These are phyloP conservation scores for Penicillium sumatraense DNA, from an alignment of 2,329 filamentous ascomycete genomes.

Conservation along the genomic window DNA sequence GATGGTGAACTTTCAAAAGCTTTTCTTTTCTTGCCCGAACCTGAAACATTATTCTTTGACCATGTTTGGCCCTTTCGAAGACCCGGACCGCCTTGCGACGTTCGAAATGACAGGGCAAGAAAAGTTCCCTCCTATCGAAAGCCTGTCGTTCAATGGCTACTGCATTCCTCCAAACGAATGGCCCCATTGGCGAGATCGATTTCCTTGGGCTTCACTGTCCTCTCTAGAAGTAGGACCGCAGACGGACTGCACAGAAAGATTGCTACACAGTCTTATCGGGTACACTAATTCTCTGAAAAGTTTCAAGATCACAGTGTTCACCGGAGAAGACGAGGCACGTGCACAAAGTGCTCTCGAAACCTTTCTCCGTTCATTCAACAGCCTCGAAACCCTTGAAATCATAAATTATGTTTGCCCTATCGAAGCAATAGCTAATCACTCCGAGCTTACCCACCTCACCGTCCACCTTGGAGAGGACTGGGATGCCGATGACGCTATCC, in stretches of 20 bases:
- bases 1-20: not conserved
- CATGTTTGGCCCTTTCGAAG: not conserved
- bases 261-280: not conserved
- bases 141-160: not conserved
- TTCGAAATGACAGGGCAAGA: not conserved
- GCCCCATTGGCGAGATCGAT: constrained; percentile 1
- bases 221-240: not conserved
- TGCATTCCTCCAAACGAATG: not conserved
- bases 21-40: constrained; percentile 4
- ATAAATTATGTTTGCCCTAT: constrained; percentile 1
- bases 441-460: not conserved
- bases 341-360: not conserved
- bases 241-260: not conserved
- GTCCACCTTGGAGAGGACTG: not conserved
- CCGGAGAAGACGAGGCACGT: not conserved
- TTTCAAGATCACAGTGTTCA: not conserved
- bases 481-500: not conserved
- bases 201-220: not conserved
- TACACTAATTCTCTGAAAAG: not conserved
- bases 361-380: not conserved
- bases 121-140: not conserved
- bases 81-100: not conserved
- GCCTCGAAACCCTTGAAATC: not conserved
- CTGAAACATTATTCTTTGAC: not conserved
- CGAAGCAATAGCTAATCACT: not conserved